Base-by-base conservation (phyloP, 2,329 filamentous ascomycete genomes). In the Fusarium piperis region DNA sequence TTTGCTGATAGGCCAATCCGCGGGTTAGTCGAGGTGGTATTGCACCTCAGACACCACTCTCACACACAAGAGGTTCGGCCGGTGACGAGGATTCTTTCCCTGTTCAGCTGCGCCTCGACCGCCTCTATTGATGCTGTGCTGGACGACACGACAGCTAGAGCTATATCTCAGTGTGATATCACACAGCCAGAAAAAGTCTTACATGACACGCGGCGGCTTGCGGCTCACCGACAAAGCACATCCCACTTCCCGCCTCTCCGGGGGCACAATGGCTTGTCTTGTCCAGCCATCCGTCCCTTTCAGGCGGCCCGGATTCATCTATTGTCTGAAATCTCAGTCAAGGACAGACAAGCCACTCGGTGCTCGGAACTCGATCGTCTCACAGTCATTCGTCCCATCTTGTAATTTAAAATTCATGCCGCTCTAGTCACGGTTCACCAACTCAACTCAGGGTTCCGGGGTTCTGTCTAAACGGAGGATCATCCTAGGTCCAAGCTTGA, bases 1-100 rank as follows among this genome's bases (percentile, higher is more conserved):
- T 56, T 59, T 60, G 39, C 38, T 61, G 63, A 75, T 70, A 68
- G 74, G 70, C 39, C 72, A 73, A 73, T 72, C 55, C 32, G 63
- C 35, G 38, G 36, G 33, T 53, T 35, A 16, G 51, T 59, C 8
- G 28, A 23, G 41, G 48, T 44, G 44, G 51, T 52, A 35, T 57
- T 36, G 32, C 41, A 59, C 23, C 35, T 46, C 53, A 57, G 44
- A 48, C 30, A 39, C 53, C 46, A 35, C 20, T 44, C 30, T 65
- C 55, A 64, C 28, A 56, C 65, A 58, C 48, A 64, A 57, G 59
- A 57, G 35, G 55, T 57, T 70, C 58, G 57, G 55, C 55, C 53
- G 39, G 56, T 26, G 36, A 30, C 68, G 62, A 60, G 60, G 62
- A 46, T 36, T 53, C 51, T 51, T 44, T 55, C 55, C 65, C 64